A percentile compares a stretch with the other conserved stretches of the same genome.
Evolutionary conservation across 2,329 filamentous ascomycete genomes (phyloP).

Genomic region (Passalora sequoiae): DNA sequence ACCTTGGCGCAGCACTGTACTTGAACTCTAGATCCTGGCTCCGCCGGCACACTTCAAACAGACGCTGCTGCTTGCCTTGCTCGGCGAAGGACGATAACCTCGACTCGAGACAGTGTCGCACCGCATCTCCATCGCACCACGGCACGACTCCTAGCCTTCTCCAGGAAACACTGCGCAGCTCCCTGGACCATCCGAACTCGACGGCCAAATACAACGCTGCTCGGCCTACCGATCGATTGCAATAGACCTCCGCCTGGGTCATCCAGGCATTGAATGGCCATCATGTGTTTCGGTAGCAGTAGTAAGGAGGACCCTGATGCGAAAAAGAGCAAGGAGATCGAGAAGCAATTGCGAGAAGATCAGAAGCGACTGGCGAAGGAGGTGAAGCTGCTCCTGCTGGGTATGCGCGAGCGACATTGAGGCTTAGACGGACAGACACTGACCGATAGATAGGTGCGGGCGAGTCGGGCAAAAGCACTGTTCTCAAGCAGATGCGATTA

Average conservation of each 20-base stretch:
- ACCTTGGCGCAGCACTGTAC: background rate
- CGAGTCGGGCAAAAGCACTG: constrained; percentile 92
- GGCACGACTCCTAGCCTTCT: constrained; percentile 10
- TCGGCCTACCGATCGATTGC: constrained; percentile 2
- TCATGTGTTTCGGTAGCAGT: constrained; percentile 48
- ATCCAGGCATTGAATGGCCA: constrained; percentile 18
- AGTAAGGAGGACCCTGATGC: constrained; percentile 46
- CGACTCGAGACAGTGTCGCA: constrained; percentile 11
- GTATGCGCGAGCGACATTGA: too few species aligned
- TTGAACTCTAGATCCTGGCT: too few species aligned
- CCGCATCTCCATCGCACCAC: constrained; percentile 11
- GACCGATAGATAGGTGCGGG: constrained; percentile 65
- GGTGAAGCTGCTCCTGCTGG: constrained; percentile 88
- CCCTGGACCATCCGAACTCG: too few species aligned
- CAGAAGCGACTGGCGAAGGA: constrained; percentile 81
- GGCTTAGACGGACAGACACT: too few species aligned
- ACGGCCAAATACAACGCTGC: constrained; percentile 3
- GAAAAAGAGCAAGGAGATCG: constrained; percentile 64
- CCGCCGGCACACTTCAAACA: too few species aligned
- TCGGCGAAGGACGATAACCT: constrained; percentile 6
- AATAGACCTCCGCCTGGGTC: background rate
- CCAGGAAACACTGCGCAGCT: constrained; percentile 3
- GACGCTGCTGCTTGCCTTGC: too few species aligned
- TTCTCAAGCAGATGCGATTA: constrained; percentile 98
- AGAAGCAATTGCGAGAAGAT: constrained; percentile 77